Percentiles rank a stretch among this genome's conserved stretches.
These are phyloP conservation scores for Ramaria sp. DNA, from an alignment of 768 basidiomycete genomes.

Conservation along the genomic window DNA sequence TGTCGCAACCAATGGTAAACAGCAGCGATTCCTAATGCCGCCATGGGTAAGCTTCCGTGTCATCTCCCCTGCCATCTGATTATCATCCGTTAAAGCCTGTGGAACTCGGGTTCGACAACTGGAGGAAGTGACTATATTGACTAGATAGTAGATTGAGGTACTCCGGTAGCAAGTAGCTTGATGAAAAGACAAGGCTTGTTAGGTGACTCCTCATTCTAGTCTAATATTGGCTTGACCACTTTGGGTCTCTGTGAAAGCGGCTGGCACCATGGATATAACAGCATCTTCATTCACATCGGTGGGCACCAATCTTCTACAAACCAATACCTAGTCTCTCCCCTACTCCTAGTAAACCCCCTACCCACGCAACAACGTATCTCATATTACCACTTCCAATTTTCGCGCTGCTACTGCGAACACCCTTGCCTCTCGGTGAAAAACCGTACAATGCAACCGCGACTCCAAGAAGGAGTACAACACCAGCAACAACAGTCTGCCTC, in stretches of 20 bases:
- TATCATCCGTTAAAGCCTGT: background rate
- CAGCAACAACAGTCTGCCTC: slow-evolving; percentile 32
- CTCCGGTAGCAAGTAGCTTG: too few relatives aligned
- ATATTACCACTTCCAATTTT: background rate
- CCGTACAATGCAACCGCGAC: slow-evolving; percentile 55
- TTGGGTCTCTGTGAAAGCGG: too few relatives aligned
- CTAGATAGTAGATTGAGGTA: too few relatives aligned
- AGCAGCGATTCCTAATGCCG: slow-evolving; percentile 53
- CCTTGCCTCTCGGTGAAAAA: background rate
- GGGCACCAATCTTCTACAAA: background rate
- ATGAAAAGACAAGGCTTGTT: too few relatives aligned
- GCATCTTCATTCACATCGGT: too few relatives aligned
- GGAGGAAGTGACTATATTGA: background rate
- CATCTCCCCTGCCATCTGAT: background rate
- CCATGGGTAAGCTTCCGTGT: slow-evolving; percentile 39
- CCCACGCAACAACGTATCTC: background rate
- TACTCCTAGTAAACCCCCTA: background rate
- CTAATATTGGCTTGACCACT: too few relatives aligned
- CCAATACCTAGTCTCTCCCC: background rate
- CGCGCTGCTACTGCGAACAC: background rate
- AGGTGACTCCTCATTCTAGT: too few relatives aligned
- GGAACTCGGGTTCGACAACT: background rate
- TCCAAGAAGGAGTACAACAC: slow-evolving; percentile 59
- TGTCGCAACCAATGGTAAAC: slow-evolving; percentile 43
- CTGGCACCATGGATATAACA: too few relatives aligned